Conservation (phyloP, 2,329 filamentous ascomycete species). For the Venturia oleaginea region DNA sequence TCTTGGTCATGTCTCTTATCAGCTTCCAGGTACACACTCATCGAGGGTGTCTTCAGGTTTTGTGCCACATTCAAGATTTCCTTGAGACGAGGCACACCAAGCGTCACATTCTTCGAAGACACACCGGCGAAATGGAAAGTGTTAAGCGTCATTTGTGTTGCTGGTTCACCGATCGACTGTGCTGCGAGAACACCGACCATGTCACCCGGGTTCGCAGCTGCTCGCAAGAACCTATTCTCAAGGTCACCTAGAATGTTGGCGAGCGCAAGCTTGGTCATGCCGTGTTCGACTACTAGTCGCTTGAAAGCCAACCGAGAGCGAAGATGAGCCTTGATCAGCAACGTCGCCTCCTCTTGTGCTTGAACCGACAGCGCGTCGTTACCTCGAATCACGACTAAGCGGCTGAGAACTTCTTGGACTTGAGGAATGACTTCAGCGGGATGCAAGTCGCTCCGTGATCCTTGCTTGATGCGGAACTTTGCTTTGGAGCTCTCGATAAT, state of each 20-base stretch:
- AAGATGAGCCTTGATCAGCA: slow-evolving; percentile 85
- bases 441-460: slow-evolving; percentile 77
- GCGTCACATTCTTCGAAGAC: slow-evolving; percentile 97
- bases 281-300: slow-evolving; percentile 76
- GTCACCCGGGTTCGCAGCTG: slow-evolving; percentile 84
- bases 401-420: slow-evolving; percentile 64
- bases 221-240: slow-evolving; percentile 76
- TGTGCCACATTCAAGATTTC: slow-evolving; percentile 97
- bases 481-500: slow-evolving; percentile 86
- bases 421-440: slow-evolving; percentile 79
- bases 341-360: slow-evolving; percentile 78
- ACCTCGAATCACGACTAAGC: slow-evolving; percentile 79
- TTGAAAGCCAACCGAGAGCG: slow-evolving; percentile 89
- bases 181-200: slow-evolving; percentile 98
- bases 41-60: slow-evolving; percentile 97
- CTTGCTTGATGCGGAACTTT: slow-evolving; percentile 82
- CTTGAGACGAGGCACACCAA: slow-evolving; percentile 97
- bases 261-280: slow-evolving; percentile 83
- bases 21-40: slow-evolving; percentile 77
- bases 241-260: slow-evolving; percentile 87
- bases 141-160: slow-evolving; percentile 98
- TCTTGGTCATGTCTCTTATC: slow-evolving; percentile 58
- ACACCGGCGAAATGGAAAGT: slow-evolving; percentile 99
- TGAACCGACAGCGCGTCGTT: slow-evolving; percentile 72
- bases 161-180: slow-evolving; percentile 96